Conservation (phyloP, 352 stramenopile species). For the Pythium rishiriense region DNA sequence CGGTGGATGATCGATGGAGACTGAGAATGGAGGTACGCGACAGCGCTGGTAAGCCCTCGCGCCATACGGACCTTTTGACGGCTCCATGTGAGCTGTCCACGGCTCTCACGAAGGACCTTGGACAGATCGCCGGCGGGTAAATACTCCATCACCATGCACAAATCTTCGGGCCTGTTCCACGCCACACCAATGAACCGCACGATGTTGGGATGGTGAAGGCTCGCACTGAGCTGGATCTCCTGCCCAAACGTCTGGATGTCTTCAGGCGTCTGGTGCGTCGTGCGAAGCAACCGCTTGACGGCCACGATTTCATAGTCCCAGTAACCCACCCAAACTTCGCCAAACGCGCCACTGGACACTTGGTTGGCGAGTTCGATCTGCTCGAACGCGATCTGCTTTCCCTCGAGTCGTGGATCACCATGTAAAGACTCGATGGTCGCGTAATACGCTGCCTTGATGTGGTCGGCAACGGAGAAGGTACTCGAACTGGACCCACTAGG, state of each 20-base stretch:
- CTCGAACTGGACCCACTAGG: background rate
- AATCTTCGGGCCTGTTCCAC: conserved; percentile 19
- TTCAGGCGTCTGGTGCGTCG: conserved; percentile 3
- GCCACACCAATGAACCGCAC: conserved; percentile 22
- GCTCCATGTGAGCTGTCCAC: background rate
- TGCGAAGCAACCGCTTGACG: conserved; percentile 26
- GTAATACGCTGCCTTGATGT: background rate
- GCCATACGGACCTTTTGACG: background rate
- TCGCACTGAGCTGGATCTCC: conserved; percentile 29
- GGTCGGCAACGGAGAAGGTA: background rate
- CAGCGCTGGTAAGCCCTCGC: background rate
- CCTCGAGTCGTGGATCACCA: background rate
- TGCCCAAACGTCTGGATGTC: conserved; percentile 19
- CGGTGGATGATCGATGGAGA: conserved; percentile 1
- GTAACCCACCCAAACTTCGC: conserved; percentile 1
- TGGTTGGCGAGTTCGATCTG: background rate
- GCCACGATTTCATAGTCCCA: conserved; percentile 15
- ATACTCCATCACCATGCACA: conserved; percentile 20
- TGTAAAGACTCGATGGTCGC: background rate
- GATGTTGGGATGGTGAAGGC: conserved; percentile 24
- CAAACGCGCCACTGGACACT: background rate
- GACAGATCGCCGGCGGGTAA: conserved; percentile 9
- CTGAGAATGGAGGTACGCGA: conserved; percentile 19
- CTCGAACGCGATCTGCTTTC: background rate
- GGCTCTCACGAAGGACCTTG: background rate